Conservation (phyloP, 2,329 filamentous ascomycete genomes). For the Chalara sp. region DNA sequence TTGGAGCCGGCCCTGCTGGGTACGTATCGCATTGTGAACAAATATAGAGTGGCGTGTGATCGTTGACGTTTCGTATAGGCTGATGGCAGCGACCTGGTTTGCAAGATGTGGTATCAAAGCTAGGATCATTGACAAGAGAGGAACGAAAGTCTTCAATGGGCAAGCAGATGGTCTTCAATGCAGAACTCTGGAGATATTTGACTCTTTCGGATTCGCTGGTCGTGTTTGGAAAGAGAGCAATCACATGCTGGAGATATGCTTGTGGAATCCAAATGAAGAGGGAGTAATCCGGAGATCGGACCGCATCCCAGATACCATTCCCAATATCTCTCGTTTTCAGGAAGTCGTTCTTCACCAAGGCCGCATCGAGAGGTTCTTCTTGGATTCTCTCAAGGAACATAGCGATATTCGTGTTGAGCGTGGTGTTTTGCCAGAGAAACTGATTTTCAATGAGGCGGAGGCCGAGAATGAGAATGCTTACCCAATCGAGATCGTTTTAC, state of each 20-base stretch:
- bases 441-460: slow-evolving; percentile 45
- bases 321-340: slow-evolving; percentile 54
- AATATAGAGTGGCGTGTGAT: background rate
- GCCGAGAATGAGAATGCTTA: slow-evolving; percentile 46
- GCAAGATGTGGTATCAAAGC: slow-evolving; percentile 40
- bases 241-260: slow-evolving; percentile 57
- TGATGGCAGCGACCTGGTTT: slow-evolving; percentile 44
- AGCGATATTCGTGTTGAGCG: slow-evolving; percentile 52
- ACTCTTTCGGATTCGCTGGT: slow-evolving; percentile 62
- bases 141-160: slow-evolving; percentile 30
- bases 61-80: slow-evolving; percentile 14
- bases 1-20: slow-evolving; percentile 43
- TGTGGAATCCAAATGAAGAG: slow-evolving; percentile 56
- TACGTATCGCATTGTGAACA: background rate
- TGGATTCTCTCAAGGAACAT: slow-evolving; percentile 51
- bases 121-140: slow-evolving; percentile 40
- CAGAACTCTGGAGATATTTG: slow-evolving; percentile 61
- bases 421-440: slow-evolving; percentile 47
- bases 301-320: slow-evolving; percentile 55
- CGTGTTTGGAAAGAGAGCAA: slow-evolving; percentile 59
- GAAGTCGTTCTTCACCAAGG: slow-evolving; percentile 66
- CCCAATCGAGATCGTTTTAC: slow-evolving; percentile 53
- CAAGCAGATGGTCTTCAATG: slow-evolving; percentile 59
- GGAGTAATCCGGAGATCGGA: slow-evolving; percentile 51
- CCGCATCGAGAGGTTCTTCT: slow-evolving; percentile 60